phyloP scores from a whole-genome alignment of 345 rosid species.

The Corymbia maculata region DNA sequence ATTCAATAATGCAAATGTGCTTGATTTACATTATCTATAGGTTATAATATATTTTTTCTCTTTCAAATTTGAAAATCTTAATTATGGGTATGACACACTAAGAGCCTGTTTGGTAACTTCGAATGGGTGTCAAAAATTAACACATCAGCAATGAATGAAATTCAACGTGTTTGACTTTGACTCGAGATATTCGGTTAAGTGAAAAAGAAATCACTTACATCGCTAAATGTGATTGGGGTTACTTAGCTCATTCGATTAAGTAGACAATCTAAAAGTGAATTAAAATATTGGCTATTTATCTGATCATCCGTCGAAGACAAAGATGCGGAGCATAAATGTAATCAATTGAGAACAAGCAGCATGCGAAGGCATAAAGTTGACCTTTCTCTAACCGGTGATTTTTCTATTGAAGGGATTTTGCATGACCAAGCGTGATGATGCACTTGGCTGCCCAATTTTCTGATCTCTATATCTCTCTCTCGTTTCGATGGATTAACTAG shows the following conservation, averaged over 20 bases:
- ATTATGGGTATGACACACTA: rapidly evolving
- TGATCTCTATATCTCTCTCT: neutral
- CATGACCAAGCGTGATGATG: neutral
- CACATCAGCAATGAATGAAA: neutral
- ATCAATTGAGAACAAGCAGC: neutral
- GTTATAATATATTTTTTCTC: neutral
- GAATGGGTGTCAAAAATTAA: neutral
- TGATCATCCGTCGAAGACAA: neutral
- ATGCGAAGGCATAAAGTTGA: neutral
- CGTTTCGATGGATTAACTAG: rapidly evolving
- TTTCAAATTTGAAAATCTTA: neutral
- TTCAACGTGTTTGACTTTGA: neutral
- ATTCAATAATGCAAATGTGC: neutral
- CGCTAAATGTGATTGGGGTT: neutral
- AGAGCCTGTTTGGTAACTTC: neutral
- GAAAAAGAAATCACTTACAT: neutral
- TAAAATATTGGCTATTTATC: neutral
- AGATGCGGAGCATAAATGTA: neutral
- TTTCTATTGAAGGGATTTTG: neutral
- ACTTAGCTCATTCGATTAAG: neutral
- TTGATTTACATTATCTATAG: neutral
- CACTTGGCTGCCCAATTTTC: neutral
- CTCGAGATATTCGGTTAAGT: neutral
- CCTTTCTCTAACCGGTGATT: neutral
- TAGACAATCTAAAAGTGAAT: neutral